Conservation (phyloP, 1,139 yeast species). For the Diutina siamensis region DNA sequence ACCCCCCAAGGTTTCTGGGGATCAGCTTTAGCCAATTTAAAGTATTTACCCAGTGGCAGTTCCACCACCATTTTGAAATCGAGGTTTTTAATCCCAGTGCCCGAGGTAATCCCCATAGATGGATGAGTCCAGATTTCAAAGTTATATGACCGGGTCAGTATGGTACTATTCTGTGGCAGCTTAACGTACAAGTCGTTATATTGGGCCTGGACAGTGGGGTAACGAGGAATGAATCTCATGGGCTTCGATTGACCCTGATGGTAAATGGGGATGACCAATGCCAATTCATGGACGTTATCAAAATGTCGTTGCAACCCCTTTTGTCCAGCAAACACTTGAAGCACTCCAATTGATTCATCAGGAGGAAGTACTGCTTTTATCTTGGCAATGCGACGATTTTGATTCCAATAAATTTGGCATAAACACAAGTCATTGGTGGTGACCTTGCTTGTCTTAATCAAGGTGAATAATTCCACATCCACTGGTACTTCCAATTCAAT, state of each 20-base stretch:
- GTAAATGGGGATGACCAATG: constrained; percentile 66
- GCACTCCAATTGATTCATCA: constrained; percentile 52
- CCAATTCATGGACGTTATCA: constrained; percentile 54
- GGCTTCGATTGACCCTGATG: constrained; percentile 59
- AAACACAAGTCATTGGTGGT: constrained; percentile 47
- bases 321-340: constrained; percentile 65
- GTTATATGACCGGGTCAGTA: constrained; percentile 45
- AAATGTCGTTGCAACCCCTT: constrained; percentile 51
- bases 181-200: constrained; percentile 68
- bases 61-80: constrained; percentile 58
- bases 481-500: constrained; percentile 60
- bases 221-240: constrained; percentile 53
- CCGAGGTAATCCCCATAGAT: constrained; percentile 35
- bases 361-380: constrained; percentile 76
- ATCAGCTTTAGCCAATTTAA: constrained; percentile 43
- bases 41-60: constrained; percentile 74
- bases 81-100: constrained; percentile 23
- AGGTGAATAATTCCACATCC: constrained; percentile 52
- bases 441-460: constrained; percentile 40
- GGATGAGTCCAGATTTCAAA: constrained; percentile 61
- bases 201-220: constrained; percentile 59
- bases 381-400: constrained; percentile 51
- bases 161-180: constrained; percentile 68
- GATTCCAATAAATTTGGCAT: constrained; percentile 67
- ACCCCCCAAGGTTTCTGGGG: constrained; percentile 35